Evolutionary conservation across 1,139 yeast genomes (phyloP).

Genomic region (Suhomyces wounanorum): DNA sequence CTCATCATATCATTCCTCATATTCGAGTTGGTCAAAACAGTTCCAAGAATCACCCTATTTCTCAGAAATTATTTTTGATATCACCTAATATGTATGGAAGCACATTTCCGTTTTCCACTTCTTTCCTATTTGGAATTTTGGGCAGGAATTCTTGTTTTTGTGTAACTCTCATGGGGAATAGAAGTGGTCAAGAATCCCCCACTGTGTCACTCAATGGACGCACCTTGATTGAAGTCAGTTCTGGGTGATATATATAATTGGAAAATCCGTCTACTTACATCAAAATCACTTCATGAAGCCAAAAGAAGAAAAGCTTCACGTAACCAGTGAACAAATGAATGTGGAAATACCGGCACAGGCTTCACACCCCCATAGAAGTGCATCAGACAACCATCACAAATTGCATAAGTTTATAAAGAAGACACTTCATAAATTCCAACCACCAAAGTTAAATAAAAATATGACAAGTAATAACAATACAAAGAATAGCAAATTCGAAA

Average conservation of each 20-base stretch:
- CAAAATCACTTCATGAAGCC: neutral
- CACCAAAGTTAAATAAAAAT: slow-evolving; percentile 1
- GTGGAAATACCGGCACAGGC: neutral
- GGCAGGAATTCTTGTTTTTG: slow-evolving; percentile 8
- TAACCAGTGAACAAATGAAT: neutral
- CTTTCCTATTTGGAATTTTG: slow-evolving; percentile 6
- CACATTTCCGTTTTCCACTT: slow-evolving; percentile 9
- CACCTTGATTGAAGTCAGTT: neutral
- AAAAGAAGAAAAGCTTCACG: neutral
- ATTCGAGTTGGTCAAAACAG: neutral
- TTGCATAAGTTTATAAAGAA: slow-evolving; percentile 18
- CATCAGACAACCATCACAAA: slow-evolving; percentile 11
- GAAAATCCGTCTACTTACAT: neutral
- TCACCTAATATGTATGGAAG: slow-evolving; percentile 12
- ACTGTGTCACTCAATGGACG: slow-evolving; percentile 8
- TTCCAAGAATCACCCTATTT: neutral
- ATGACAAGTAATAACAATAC: neutral
- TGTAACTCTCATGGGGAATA: slow-evolving; percentile 4
- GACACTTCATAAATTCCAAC: slow-evolving; percentile 16
- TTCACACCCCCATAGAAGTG: neutral
- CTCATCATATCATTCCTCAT: neutral
- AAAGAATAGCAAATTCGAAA: neutral
- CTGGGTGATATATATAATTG: neutral
- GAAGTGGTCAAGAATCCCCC: slow-evolving; percentile 9
- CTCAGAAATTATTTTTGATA: neutral